A percentile compares a stretch with the other conserved stretches of the same genome.
Evolutionary conservation across 169 alveolate species (phyloP).

Genomic region (Plasmodium falciparum): DNA sequence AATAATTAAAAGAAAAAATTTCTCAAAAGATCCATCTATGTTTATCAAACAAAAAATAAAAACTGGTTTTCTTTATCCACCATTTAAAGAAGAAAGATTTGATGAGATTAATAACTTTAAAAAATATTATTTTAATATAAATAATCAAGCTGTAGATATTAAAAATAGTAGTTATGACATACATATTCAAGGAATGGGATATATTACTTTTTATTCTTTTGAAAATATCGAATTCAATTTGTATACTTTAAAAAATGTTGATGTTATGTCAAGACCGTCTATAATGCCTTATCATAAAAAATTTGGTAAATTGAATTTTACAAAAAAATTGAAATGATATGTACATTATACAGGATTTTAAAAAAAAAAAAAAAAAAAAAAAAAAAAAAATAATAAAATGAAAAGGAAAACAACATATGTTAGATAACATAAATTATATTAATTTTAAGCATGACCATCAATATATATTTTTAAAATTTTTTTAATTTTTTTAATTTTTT

Average conservation of each 20-base stretch:
- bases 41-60: conserved; percentile 57
- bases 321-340: neutral
- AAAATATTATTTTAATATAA: conserved; percentile 57
- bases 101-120: conserved; percentile 45
- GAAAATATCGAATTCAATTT: conserved; percentile 55
- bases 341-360: neutral
- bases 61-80: conserved; percentile 72
- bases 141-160: conserved; percentile 12
- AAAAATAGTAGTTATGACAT: conserved; percentile 68
- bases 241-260: conserved; percentile 72
- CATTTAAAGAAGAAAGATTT: conserved; percentile 54
- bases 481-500: too few species aligned
- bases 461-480: too few species aligned
- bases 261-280: conserved; percentile 43
- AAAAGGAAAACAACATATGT: neutral
- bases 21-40: conserved; percentile 26
- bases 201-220: conserved; percentile 76
- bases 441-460: too few species aligned
- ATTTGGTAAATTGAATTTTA: conserved; percentile 37
- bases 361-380: neutral
- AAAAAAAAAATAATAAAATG: too few species aligned
- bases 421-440: too few species aligned
- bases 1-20: conserved; percentile 69
- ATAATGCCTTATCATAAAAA: conserved; percentile 68
- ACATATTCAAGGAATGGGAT: conserved; percentile 73